These are phyloP conservation scores for Epithemia pelagica DNA, from an alignment of 108 stramenopile species.

Conservation along the genomic window DNA sequence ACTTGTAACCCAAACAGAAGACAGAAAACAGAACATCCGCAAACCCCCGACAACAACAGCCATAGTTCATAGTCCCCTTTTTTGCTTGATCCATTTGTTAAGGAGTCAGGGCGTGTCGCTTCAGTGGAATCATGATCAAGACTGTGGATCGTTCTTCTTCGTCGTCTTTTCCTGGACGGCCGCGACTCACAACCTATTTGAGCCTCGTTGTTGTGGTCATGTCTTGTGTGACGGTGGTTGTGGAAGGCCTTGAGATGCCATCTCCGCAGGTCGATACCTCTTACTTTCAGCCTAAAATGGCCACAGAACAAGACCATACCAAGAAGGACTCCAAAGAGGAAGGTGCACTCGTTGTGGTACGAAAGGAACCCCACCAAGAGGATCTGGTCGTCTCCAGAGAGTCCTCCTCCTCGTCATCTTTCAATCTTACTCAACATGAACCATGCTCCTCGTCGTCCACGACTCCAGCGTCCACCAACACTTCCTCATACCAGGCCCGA, in stretches of 20 bases:
- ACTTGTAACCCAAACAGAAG: too few relatives aligned
- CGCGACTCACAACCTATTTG: too few relatives aligned
- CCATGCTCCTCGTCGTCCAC: too few relatives aligned
- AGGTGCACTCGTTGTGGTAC: neutral
- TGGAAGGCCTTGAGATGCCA: neutral
- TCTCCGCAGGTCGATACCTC: neutral
- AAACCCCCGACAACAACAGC: too few relatives aligned
- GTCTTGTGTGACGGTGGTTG: neutral
- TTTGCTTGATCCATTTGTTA: too few relatives aligned
- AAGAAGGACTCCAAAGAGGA: neutral
- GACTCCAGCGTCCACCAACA: neutral
- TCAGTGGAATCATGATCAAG: too few relatives aligned
- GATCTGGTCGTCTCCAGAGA: neutral
- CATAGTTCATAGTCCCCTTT: too few relatives aligned
- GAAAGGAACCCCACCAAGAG: neutral
- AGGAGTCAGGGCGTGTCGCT: too few relatives aligned
- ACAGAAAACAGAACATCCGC: too few relatives aligned
- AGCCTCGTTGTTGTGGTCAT: neutral
- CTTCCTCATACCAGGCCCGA: neutral
- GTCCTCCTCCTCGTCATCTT: neutral
- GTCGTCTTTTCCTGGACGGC: too few relatives aligned
- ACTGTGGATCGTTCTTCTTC: too few relatives aligned
- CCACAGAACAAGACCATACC: neutral
- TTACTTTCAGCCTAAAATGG: neutral
- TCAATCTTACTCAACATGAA: neutral